Base-by-base conservation (phyloP, 129 eudicot genomes). In the Solidago caesia region DNA sequence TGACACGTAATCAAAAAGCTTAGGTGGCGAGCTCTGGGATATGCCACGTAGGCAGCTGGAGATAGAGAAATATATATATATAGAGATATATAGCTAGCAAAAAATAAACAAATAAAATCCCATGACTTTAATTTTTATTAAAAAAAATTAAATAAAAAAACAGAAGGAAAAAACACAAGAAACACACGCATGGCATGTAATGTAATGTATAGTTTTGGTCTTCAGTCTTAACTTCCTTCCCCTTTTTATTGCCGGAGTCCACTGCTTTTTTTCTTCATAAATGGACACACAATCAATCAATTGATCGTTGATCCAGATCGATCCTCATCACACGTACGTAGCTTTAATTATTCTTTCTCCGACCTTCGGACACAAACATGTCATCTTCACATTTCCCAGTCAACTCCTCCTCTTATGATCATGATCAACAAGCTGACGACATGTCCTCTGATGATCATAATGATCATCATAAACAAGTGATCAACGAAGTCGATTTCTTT, bases 401-500 rank as follows among this genome's bases (percentile, higher is more conserved):
- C 2, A 9, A 56, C 2, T 2, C 26, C 15, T 56, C 61, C 21
- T 14, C 61, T 56, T 8, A 56, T 56, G 26, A 15, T 55, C 26
- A 58, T 67, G 66, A 33, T 5, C 58, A 74, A 64, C 66, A 60
- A 21, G 21, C 21, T 21, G 21, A 21, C 1, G 26, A 53, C 1
- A n/a, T 25, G 15, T 53, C 60, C 15, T 13, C 60, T 53, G 60
- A 53, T 56, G 21, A 15, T 55, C 61, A 58, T 67, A 66, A 33
- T 5, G 59, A 74, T 70, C 66, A 60, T 8, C 57, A 62, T 60
- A 64, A 78, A 60, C 77, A 79, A 33, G 39, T 33, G 11, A 79
- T 84, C n/a, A 81, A 72, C 27, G 96, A 84, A 80, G 81, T 86
- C 77, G 96, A 89, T 74, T 89, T 89, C 59, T 89, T 89, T 78